Base-by-base conservation (phyloP, 371 early-diverging fungal genomes). In the Apophysomyces ossiformis region DNA sequence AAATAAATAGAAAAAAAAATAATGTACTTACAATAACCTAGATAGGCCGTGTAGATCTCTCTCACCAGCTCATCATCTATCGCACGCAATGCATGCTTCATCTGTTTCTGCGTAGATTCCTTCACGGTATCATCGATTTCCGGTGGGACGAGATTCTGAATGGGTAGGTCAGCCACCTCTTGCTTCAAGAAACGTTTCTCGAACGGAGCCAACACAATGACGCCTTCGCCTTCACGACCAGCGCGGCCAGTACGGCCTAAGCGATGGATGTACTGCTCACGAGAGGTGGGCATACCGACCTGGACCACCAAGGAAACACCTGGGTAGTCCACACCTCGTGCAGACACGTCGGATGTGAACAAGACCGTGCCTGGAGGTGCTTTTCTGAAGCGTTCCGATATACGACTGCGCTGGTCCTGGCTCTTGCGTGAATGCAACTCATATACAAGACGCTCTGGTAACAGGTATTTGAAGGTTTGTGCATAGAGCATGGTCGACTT, bases 251-350 rank as follows among this genome's bases (percentile, higher is more conserved):
- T 99, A 70, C 99, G 90, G 11, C 99, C 99, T 39, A 99, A 80
- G 61, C 99, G 91, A 81, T 99, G 99, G 58, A 98, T 91, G 73
- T 98, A 99, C 75, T 96, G 94, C 69, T 99, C 99, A 60, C 90
- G 80, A 58, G 86, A 79, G 7, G 89, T 83, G 26, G 99, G 99
- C 2, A 95, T 85, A 71, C 99, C 99, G 47, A 97, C 87, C 83
- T 99, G 99, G 18, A 99, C 60, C 7, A 99, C 98, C 56, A 96
- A 81, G 0, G 92, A 90, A 3, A 99, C 96, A 76, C 93, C 95
- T 18, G 99, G 99, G 61, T 99, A 99, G 79, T 99, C 99, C 15
- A 99, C 93, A 43, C 99, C 99, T 71, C 99, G 94, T 39, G 99
- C 99, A 61, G 99, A 98, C 6, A 99, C 99, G 80, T 99, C 99